Base-by-base conservation (phyloP, 2,329 filamentous ascomycete genomes). In the Phialemoniopsis sp. region DNA sequence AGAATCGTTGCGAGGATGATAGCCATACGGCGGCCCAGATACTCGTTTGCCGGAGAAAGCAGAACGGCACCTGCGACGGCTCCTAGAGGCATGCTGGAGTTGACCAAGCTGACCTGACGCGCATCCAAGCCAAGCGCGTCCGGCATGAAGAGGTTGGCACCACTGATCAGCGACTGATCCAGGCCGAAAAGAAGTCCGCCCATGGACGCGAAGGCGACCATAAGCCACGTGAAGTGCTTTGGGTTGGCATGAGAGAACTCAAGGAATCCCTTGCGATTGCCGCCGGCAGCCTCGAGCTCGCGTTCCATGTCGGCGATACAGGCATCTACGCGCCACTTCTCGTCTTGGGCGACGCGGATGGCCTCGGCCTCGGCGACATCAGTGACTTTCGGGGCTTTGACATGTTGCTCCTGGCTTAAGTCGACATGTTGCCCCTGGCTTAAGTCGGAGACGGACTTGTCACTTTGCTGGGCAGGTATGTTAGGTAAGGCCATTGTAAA, bases 151-250 rank as follows among this genome's bases (percentile, higher is more conserved):
- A 87, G 65, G 52, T 84, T 82, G 36, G 84, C 84, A 38, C 84
- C 84, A 12, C 76, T 82, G 50, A 88, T 88, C 40, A 87, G 66
- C 34, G 78, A 84, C 60, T 88, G 84, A 53, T 88, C 84, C 15
- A 88, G 69, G 44, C 84, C 84, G 2, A 80, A 85, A 1, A 87
- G 72, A 16, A 88, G 64, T 54, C 84, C 84, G 36, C 84, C 83
- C 80, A 87, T 85, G 13, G 79, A 84, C n/a, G 83, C 83, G 49
- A 87, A 87, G 2, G 72, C 78, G 33, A 85, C 80, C 12, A 86
- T 69, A 13, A 84, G 61, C 66, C 73, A 84, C 17, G 82, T 87
- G 56, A 86, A 88, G 52, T 79, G 61, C 6, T 32, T 36, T 4
- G 55, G 52, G 5, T 68, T 67, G 1, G 56, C 49, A 8, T 70